phyloP scores from a whole-genome alignment of 2,329 filamentous ascomycete genomes.

The Cytospora leucostoma region DNA sequence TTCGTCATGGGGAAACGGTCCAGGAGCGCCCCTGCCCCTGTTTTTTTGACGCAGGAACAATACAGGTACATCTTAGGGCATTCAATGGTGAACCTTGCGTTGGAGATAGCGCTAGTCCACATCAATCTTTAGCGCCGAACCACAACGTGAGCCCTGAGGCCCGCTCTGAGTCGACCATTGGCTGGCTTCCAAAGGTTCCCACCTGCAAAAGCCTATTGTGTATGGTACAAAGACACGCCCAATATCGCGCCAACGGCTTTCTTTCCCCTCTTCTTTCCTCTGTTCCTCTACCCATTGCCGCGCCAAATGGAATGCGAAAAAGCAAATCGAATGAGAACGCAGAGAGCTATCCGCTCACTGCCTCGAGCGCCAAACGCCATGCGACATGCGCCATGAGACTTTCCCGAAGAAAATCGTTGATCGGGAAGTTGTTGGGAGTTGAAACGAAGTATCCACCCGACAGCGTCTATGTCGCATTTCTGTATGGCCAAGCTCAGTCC shows the following conservation, averaged over 20 bases:
- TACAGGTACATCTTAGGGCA: slow-evolving; percentile 9
- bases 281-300: too few species aligned
- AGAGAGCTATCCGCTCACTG: neutral
- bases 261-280: neutral
- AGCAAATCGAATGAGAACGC: too few species aligned
- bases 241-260: neutral
- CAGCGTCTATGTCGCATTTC: slow-evolving; percentile 16
- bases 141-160: slow-evolving; percentile 1
- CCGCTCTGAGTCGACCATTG: slow-evolving; percentile 14
- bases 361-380: slow-evolving; percentile 6
- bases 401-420: neutral
- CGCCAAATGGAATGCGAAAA: too few species aligned
- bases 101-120: slow-evolving; percentile 23
- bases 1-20: neutral
- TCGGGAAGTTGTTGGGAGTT: slow-evolving; percentile 1
- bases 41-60: neutral
- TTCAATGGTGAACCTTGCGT: slow-evolving; percentile 26
- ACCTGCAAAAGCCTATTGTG: neutral
- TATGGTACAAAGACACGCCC: neutral
- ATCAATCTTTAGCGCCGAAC: slow-evolving; percentile 26
- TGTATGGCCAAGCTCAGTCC: slow-evolving; percentile 5
- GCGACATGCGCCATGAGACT: neutral
- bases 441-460: slow-evolving; percentile 19
- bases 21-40: slow-evolving; percentile 6
- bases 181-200: neutral